Base-by-base conservation (phyloP, 2,329 filamentous ascomycete genomes). In the Exophiala calicioides region DNA sequence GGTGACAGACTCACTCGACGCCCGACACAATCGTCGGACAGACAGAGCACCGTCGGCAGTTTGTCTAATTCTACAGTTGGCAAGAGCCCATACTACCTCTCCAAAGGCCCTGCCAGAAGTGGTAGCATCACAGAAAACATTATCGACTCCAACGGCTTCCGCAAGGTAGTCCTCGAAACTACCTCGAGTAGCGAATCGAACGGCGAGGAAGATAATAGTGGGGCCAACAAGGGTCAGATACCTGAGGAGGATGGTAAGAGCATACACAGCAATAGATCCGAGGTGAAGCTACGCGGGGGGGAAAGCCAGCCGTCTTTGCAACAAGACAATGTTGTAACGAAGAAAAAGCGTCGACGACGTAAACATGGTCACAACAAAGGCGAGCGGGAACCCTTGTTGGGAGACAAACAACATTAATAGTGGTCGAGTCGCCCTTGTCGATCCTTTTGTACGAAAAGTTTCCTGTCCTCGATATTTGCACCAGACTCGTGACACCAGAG, bases 121-220 rank as follows among this genome's bases (percentile, higher is more conserved):
- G 86, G 87, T 20, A 88, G 84, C 62, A 88, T 90, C 58, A 89
- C 86, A 0, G 86, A 90, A 66, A 87, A 86, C 51, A 73, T 87
- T n/a, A 72, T 90, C 45, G 84, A 90, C 60, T 74, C 84, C 2
- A 81, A 84, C 44, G 87, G 87, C 2, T 77, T 90, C 41, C 80
- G 81, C 54, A 91, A 91, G 68, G 80, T 89, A 33, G 80, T 91
- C 1, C 72, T 91, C 19, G 84, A 88, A 61, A 82, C 82, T 3
- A 85, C 76, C 19, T 82, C 77, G 56, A 78, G 75, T 13, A 76
- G 70, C 55, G 75, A 76, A 32, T 72, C 70, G 3, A 69, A 71
- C 9, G 58, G 60, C 13, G 60, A 61, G 30, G 56, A 55, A 10
- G 53, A 55, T 10, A 55, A 57, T 38, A 46, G 50, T 13, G 55